Base-by-base conservation (phyloP, 2,329 filamentous ascomycete species). In the Nannizzia gypsea region DNA sequence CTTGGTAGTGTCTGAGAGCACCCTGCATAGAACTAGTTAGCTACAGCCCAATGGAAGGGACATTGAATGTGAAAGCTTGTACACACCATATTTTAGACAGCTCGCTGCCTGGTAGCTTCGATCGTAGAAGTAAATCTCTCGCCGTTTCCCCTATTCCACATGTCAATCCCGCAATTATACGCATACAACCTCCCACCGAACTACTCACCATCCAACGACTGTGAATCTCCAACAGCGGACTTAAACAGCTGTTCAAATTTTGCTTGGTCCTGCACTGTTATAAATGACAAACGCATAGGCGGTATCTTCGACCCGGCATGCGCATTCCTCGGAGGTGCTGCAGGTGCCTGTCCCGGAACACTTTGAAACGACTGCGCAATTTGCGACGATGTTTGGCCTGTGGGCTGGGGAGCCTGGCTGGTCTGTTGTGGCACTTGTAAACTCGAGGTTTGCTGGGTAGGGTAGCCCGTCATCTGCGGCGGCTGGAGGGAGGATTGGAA, bases 171-270 rank as follows among this genome's bases (percentile, higher is more conserved):
- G 31, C 9, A 17, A 3, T 28, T 31, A 1, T 26, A 9, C 20
- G 13, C 17, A 17, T 42, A 34, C 26, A 34, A 28, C 13, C 3
- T 17, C 26, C 17, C 17, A 2, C 22, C 1, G 1, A n/a, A n/a
- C 15, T 3, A 22, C 65, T 63, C 60, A 73, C 88, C 93, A 55
- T 90, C 90, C 79, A 99, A 84, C 59, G 91, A 88, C 68, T 91
- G 86, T 61, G 81, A 83, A 65, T 90, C 86, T 36, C 90, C 90
- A 38, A 92, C 90, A 13, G 93, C 92, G 59, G 91, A 95, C 76
- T 93, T 96, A 80, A 99, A 99, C 46, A 99, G 77, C 60, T 93
- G 93, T 78, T 99, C 93, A 68, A 99, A 99, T 76, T 96, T 96
- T 69, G 89, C 83, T 74, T 99, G 93, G 71, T 99, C 93, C 68